Evolutionary conservation across 2,329 filamentous ascomycete species (phyloP), one percentile per base, ranked within the genome.

Genomic region (Cladophialophora carrionii): DNA sequence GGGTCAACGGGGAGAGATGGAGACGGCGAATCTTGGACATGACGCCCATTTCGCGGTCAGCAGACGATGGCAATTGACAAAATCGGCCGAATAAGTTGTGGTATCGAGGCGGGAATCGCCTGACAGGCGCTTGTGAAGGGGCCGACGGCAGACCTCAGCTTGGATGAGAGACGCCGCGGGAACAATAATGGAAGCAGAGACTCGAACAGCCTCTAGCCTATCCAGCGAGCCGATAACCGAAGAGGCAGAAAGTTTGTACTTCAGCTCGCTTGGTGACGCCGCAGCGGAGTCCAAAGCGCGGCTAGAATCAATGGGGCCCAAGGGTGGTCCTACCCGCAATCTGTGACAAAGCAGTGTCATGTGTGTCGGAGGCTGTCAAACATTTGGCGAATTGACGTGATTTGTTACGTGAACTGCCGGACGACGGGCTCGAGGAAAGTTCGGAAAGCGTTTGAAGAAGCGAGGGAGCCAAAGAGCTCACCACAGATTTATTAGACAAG

Each of bases 251-350:
- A 20, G 55, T 37, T 56, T 65, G 57, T 22, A 10, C n/a, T 57
- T 68, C 66, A 68, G 66, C 66, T 68, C 37, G 63, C 41, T 43
- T 61, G 63, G 20, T 37, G 7, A 62, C 66, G 66, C 66, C 66
- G 56, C 63, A 57, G 60, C 51, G 55, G 55, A 57, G 56, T 58
- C 37, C 31, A 61, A 31, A 52, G 53, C 61, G 57, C 57, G 57
- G 57, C 57, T 60, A 60, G 57, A 51, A 52, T 29, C 8, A 29
- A 51, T 26, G 48, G 46, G n/a, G 29, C 41, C 17, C 17, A 49
- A 49, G 29, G 29, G 31, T 52, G 9, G 29, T 60, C 8, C 46
- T 32, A 60, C 57, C 57, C 57, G 29, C 57, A 60, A n/a, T 43
- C 57, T 60, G 29, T 24, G 57, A 32, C 48, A 53, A 26, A 41